These are phyloP conservation scores for Candida montana DNA, from an alignment of 805 yeast genomes.

Conservation along the genomic window DNA sequence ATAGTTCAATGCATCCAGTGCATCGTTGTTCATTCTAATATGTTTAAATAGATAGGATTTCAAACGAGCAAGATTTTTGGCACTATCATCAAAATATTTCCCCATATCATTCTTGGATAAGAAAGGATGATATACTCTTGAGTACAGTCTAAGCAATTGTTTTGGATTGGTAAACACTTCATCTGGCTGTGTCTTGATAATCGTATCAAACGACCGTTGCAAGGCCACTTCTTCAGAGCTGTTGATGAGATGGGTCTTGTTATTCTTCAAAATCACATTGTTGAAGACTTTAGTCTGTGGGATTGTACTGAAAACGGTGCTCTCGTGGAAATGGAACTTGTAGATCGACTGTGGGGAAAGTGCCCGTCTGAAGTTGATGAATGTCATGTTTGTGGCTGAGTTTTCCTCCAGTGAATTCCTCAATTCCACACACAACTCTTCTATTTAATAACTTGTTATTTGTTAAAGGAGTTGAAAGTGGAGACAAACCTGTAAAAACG, in stretches of 20 bases:
- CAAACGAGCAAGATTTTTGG: conserved; percentile 1
- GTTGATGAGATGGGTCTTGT: conserved; percentile 8
- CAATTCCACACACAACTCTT: too few relatives aligned
- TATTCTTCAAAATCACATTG: conserved; percentile 13
- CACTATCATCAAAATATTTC: conserved; percentile 9
- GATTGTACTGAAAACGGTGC: conserved; percentile 10
- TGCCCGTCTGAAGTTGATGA: conserved; percentile 2
- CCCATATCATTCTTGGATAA: conserved; percentile 11
- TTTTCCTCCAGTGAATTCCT: too few relatives aligned
- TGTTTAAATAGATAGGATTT: conserved; percentile 8
- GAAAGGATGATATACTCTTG: conserved; percentile 19
- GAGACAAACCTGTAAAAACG: background rate
- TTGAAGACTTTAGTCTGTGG: conserved; percentile 19
- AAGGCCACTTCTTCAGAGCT: conserved; percentile 6
- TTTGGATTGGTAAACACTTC: background rate
- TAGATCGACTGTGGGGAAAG: conserved; percentile 5
- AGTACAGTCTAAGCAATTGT: conserved; percentile 9
- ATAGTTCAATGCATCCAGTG: conserved; percentile 5
- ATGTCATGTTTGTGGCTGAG: background rate
- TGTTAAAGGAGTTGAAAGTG: too few relatives aligned
- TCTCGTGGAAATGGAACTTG: conserved; percentile 22
- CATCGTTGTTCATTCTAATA: conserved; percentile 6
- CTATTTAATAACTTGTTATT: too few relatives aligned
- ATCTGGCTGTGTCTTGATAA: background rate
- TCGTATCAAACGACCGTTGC: conserved; percentile 15